phyloP scores from a whole-genome alignment of 129 eudicot species.

The Lonicera japonica region DNA sequence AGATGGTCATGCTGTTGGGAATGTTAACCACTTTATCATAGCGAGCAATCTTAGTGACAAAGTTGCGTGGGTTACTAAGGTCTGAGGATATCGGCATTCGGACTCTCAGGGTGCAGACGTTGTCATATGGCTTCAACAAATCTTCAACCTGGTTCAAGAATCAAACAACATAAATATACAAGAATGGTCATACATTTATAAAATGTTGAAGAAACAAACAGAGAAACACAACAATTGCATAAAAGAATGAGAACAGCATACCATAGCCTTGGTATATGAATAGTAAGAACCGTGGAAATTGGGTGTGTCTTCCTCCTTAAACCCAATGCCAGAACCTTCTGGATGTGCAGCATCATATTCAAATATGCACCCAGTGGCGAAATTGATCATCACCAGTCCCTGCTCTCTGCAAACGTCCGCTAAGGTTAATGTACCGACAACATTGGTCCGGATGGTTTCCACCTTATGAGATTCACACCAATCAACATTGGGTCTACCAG shows the following conservation, averaged over 20 bases:
- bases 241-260: constrained; percentile 9
- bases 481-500: constrained; percentile 30
- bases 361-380: constrained; percentile 42
- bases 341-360: constrained; percentile 41
- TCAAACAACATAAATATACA: background rate
- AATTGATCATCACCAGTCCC: constrained; percentile 27
- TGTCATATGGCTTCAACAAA: constrained; percentile 33
- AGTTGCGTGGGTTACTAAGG: constrained; percentile 53
- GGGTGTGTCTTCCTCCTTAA: constrained; percentile 35
- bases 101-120: constrained; percentile 42
- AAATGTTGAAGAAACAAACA: no score
- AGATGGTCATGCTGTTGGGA: constrained; percentile 50
- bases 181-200: background rate
- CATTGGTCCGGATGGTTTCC: constrained; percentile 21
- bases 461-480: constrained; percentile 23
- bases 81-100: constrained; percentile 54
- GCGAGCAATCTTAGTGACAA: constrained; percentile 40
- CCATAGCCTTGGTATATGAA: constrained; percentile 41
- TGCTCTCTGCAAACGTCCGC: constrained; percentile 24
- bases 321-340: constrained; percentile 37
- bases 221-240: background rate
- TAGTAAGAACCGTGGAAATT: constrained; percentile 34
- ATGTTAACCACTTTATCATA: constrained; percentile 45
- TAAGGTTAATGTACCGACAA: constrained; percentile 13
- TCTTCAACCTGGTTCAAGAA: constrained; percentile 33